Conservation (phyloP, 2,329 filamentous ascomycete species). For the Ascochyta pisi region DNA sequence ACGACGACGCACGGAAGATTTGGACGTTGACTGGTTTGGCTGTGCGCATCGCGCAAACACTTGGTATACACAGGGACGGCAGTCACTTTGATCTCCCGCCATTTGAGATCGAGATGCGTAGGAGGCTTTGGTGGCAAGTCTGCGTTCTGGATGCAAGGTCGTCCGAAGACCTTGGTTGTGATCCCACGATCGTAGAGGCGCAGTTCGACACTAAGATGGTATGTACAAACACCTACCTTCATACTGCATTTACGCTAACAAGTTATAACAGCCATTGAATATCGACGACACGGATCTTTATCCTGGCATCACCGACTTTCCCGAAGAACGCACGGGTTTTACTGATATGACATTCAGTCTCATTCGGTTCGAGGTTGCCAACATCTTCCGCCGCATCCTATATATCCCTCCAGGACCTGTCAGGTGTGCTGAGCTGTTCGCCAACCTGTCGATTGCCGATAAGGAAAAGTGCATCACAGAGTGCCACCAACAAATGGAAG, state of each 20-base stretch:
- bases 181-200: conserved; percentile 64
- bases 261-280: conserved; percentile 55
- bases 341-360: conserved; percentile 66
- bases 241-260: too few relatives aligned
- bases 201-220: conserved; percentile 66
- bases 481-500: conserved; percentile 56
- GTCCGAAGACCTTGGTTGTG: conserved; percentile 69
- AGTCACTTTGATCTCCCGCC: conserved; percentile 62
- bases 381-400: conserved; percentile 55
- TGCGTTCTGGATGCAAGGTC: conserved; percentile 66
- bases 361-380: conserved; percentile 60
- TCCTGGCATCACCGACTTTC: conserved; percentile 58
- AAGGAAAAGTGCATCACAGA: conserved; percentile 60
- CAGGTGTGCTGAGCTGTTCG: conserved; percentile 52
- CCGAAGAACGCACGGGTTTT: conserved; percentile 58
- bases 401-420: conserved; percentile 54
- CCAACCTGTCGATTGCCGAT: conserved; percentile 53
- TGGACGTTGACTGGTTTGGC: conserved; percentile 67
- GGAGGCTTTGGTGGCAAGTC: conserved; percentile 67
- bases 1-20: conserved; percentile 58
- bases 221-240: background rate
- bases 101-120: conserved; percentile 67
- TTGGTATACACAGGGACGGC: conserved; percentile 68
- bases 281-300: conserved; percentile 62
- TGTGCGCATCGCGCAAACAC: conserved; percentile 64